Evolutionary conservation across 2,329 filamentous ascomycete genomes (phyloP), one percentile per base, ranked within the genome.

Genomic region (Penicillium sp.): DNA sequence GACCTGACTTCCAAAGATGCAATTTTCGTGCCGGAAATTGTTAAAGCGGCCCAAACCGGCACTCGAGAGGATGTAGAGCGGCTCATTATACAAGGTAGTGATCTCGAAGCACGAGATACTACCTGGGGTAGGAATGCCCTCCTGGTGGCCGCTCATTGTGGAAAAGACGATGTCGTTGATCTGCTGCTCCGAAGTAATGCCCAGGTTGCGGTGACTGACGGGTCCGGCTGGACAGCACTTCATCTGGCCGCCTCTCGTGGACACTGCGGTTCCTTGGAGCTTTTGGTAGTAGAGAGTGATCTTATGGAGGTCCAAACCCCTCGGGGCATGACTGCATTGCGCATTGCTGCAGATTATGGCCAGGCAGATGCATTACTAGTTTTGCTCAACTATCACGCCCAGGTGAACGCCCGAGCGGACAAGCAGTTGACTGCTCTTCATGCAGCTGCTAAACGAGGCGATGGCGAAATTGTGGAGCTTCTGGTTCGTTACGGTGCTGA

Each of bases 61-160:
- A 63, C 67, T 38, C 59, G 62, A 14, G 53, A 62, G 11, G 69
- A 74, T 44, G 58, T 71, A 35, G 65, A 70, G 56, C 58, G 61
- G 40, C 58, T 73, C 7, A 61, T 71, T 24, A 61, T 63, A n/a
- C 62, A 53, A 22, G 65, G 68, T 3, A 60, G 60, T 51, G 57
- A 67, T 44, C 60, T 70, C n/a, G 65, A 70, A 53, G 49, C 60
- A 40, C 53, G 63, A 7, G 68, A 74, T 51, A 44, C 58, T 9
- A 46, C 55, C 39, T 68, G 69, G 2, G 62, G 65, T n/a, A 60
- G 69, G 42, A 74, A 64, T 35, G 70, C 72, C 13, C 62, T 74
- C 11, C 57, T 69, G 5, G 69, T 74, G 36, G 71, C 72, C 44
- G 63, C 70, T 6, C 71, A 74, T 50, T 74, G 70, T 54, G 71